These are phyloP conservation scores for Schwanniomyces vanrijiae DNA, from an alignment of 805 yeast species.

Conservation along the genomic window DNA sequence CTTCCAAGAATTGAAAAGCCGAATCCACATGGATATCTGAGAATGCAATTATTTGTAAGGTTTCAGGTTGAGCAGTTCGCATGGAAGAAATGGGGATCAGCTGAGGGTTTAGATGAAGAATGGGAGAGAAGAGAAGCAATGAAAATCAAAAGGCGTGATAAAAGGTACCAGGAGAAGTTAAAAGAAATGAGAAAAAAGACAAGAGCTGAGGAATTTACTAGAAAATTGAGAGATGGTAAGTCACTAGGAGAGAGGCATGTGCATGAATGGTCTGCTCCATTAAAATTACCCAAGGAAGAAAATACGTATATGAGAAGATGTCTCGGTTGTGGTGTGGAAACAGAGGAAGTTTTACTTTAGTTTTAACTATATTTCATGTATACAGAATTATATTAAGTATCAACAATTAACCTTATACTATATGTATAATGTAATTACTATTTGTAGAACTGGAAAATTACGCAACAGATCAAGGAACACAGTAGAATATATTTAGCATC, in stretches of 20 bases:
- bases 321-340: conserved; percentile 77
- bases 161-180: conserved; percentile 73
- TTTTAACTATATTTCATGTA: background rate
- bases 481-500: background rate
- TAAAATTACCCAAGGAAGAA: conserved; percentile 39
- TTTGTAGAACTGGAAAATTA: background rate
- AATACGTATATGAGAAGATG: conserved; percentile 59
- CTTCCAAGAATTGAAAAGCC: conserved; percentile 83
- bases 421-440: background rate
- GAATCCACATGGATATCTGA: conserved; percentile 89
- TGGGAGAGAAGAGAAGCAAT: conserved; percentile 81
- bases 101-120: conserved; percentile 86
- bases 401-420: too few relatives aligned
- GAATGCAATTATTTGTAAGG: conserved; percentile 90
- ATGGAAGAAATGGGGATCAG: conserved; percentile 91
- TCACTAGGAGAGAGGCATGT: conserved; percentile 59
- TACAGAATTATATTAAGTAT: too few relatives aligned
- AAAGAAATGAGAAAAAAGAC: conserved; percentile 88
- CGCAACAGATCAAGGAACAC: background rate
- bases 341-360: conserved; percentile 65
- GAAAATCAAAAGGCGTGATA: conserved; percentile 72
- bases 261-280: conserved; percentile 71
- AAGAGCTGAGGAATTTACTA: conserved; percentile 86
- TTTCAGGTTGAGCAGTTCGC: conserved; percentile 94
- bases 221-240: conserved; percentile 61